Evolutionary conservation across 768 basidiomycete genomes (phyloP), one percentile per base, ranked within the genome.

Genomic region (Leccinum arenicola): DNA sequence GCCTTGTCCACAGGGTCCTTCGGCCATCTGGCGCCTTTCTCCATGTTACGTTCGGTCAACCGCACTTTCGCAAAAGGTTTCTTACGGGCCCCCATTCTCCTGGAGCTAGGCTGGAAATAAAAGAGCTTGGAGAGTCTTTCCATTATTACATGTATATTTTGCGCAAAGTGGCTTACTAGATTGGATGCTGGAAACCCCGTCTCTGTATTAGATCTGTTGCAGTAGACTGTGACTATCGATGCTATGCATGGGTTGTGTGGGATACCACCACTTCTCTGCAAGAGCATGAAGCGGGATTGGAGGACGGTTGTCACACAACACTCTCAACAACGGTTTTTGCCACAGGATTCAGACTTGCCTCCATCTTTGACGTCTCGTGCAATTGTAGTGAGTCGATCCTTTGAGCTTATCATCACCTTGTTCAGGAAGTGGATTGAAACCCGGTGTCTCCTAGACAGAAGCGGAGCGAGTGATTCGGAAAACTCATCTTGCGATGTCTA

Each of bases 41-140:
- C 50, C 93, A 93, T 70, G 73, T 94, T 58, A 94, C 92, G 5
- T 93, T 94, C 64, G 93, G 92, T 4, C 93, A 94, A 69, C 93
- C 93, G 1, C 93, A 95, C 69, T 94, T 95, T 70, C 86, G 93
- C 43, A 78, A 79, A 57, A 84, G 84, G 19, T 92, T 84, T 70
- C 74, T 95, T 17, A 79, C 75, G 4, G 71, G 71, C 31, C 31
- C 61, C 1, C 67, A 74, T 53, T 74, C 79, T 52, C 76, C 80
- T 15, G 80, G 75, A 2, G 86, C 89, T 21, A 80, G 70, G 6
- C 75, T 94, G 5, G 84, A 90, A 65, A 79, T 91, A 55, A 81
- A 80, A 58, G 80, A 87, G 62, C 75, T 94, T 29, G 92, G 91
- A 33, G 89, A 91, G 50, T 82, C 83, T 9, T 92, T 93, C 68